Evolutionary conservation across 225 moss, liverwort and hornwort genomes (phyloP).

Genomic region (Pleurozium schreberi): DNA sequence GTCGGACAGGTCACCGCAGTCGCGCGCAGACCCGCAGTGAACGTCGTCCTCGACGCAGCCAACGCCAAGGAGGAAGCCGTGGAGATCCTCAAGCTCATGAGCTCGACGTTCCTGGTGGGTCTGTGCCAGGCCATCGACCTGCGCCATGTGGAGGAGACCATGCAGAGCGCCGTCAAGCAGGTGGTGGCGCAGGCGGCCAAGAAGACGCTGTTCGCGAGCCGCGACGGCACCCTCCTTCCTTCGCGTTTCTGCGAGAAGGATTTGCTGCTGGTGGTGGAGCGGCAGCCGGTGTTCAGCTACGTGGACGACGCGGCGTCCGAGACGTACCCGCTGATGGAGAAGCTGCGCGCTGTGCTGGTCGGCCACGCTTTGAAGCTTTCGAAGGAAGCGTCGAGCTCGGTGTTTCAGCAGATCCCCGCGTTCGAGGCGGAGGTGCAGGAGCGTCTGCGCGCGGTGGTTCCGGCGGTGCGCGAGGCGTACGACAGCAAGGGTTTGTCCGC

Average conservation of each 20-base stretch:
- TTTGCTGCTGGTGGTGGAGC: constrained; percentile 18
- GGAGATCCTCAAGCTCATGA: constrained; percentile 35
- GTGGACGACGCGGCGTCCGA: constrained; percentile 1
- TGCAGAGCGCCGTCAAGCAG: constrained; percentile 32
- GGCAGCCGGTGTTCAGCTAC: constrained; percentile 12
- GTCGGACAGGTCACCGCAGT: neutral
- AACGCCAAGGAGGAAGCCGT: constrained; percentile 24
- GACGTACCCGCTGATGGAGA: constrained; percentile 39
- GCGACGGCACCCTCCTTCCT: neutral
- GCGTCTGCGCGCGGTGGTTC: neutral
- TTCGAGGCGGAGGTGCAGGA: neutral
- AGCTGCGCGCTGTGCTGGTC: constrained; percentile 15
- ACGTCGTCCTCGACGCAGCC: neutral
- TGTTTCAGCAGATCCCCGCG: neutral
- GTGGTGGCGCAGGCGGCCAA: constrained; percentile 8
- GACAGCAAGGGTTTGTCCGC: neutral
- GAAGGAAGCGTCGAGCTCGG: neutral
- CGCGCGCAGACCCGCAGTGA: neutral
- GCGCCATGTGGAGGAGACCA: constrained; percentile 65
- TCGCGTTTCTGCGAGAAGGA: constrained; percentile 34
- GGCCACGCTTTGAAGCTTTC: neutral
- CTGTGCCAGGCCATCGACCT: constrained; percentile 37
- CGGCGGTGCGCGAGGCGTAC: neutral
- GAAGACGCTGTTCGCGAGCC: neutral
- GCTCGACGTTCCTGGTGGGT: constrained; percentile 21